Base-by-base conservation (phyloP, 1,139 yeast species). In the Yamadazyma pseudoaaseri region DNA sequence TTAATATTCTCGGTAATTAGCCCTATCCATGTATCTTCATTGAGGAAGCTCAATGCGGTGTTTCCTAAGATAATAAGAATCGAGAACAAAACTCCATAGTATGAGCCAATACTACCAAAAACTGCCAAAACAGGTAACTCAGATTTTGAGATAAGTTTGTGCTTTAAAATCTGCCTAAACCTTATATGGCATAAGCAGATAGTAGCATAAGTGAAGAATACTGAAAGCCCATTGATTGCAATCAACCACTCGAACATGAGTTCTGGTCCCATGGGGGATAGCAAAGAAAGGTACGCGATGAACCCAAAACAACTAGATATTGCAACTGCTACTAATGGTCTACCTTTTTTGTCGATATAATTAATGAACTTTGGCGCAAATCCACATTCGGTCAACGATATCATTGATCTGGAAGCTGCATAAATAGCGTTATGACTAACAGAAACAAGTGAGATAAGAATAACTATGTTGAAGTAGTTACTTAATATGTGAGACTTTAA, bases 391-490 rank as follows among this genome's bases (percentile, higher is more conserved):
- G 68, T 63, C 38, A 66, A 49, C 22, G 63, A 57, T 39, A 60
- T 58, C 27, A 62, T 49, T 3, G 72, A 63, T 42, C 73, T 51
- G 9, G 72, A 64, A 40, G 62, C 61, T 0, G 70, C 73, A 43
- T 59, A 67, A 5, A 66, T 68, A 6, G 73, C 68, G 2, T 70
- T 59, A 44, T 65, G 65, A 9, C 71, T 72, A 20, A 65, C 68
- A 11, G 73, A 62, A 26, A 64, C 48, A 20, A 67, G 60, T 1
- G 73, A 56, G 11, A 66, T 54, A 36, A 66, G 49, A 21, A 67
- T 64, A 10, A 65, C 58, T 7, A 62, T 72, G 38, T 67, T 67
- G 50, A 66, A 62, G 26, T 66, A 59, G 3, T 70, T 60, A 3
- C 72, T 70, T 30, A 71, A 57, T 4, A 55, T 66, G 22, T 59